Evolutionary conservation across 202 grass and related monocot species (phyloP), one percentile per base, ranked within the genome.

Genomic region (Setaria italica): DNA sequence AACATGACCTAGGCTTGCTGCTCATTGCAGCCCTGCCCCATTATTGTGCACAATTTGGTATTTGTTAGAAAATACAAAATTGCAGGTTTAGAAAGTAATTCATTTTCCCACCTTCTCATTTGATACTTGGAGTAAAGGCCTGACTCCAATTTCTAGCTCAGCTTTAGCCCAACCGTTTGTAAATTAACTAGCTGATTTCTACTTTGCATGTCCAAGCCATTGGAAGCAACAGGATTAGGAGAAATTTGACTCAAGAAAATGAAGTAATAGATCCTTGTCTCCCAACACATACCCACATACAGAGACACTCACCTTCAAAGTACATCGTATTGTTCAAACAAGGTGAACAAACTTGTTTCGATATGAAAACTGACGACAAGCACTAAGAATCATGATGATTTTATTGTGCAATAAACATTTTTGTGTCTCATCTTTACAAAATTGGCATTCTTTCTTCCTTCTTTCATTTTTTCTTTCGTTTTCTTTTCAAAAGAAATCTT

Each of bases 111-210:
- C 42, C 6, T 20, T 73, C 19, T 51, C 5, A 60, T 85, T 85
- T 70, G 62, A 78, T 25, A 66, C 42, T 0, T 45, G 32, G 19
- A 70, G 20, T 68, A 1, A 57, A 48, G 50, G 43, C 4, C 35
- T 70, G 55, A 67, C 33, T 75, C 32, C 43, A 68, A 56, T 20
- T 83, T 59, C 9, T 76, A 69, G 14, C 48, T 30, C 57, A 87
- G 30, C 14, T 76, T 46, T 70, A 82, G 14, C 42, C 70, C 62
- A 69, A 53, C 15, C 6, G 17, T 67, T 53, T 64, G 10, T 3
- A 39, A 17, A 72, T 77, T 88, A 46, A 84, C 76, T 63, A 56
- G 59, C 21, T 11, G 3, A 11, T 80, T 85, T 20, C 70, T 81
- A 5, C 9, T 57, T n/a, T 21, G 62, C 17, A n/a, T n/a, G 41